Evolutionary conservation across 2,329 filamentous ascomycete species (phyloP), one percentile per base, ranked within the genome.

Genomic region (Calonectria naviculata): DNA sequence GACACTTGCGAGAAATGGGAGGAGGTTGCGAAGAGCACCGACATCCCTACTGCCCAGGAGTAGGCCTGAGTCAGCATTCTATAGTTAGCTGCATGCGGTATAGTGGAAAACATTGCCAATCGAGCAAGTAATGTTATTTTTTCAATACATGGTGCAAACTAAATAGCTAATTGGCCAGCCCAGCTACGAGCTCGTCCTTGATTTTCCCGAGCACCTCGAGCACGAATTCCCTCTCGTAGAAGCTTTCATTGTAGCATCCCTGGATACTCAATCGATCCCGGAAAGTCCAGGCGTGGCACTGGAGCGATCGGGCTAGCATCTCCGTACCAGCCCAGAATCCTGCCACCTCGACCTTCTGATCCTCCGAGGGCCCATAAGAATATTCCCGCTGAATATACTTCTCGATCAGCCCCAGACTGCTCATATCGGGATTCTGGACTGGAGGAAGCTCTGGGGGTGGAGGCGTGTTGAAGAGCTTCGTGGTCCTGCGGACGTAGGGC

Each of bases 1-100:
- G 84, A 87, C 72, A 85, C 86, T 6, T 84, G 87, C n/a, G 81
- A 85, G 9, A 86, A 85, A 60, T 89, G 86, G 78, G 85, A 89
- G 78, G 83, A 85, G 21, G 78, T 87, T 56, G 85, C 84, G 4
- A 87, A 84, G 68, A 88, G 86, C 68, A 87, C 84, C 0, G 85
- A 88, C 76, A 31, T 82, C 31, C 52, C 52, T 38, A 24, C 31
- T 5, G 17, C 52, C 10, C n/a, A 58, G 31, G 24, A 26, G 21
- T 26, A 38, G 52, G 9, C n/a, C 24, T 56, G 6, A 6, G 15
- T n/a, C n/a, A 4, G 15, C 3, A 19, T 26, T 29, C 8, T 36
- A 9, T 58, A 29, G 31, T 26, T 58, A 24, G 42, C 42, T 24
- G 13, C n/a, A n/a, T 46, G 9, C 42, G 24, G n/a, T 2, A 24